Evolutionary conservation across 257 asterid genomes (phyloP).

Genomic region (Capsicum chinense): DNA sequence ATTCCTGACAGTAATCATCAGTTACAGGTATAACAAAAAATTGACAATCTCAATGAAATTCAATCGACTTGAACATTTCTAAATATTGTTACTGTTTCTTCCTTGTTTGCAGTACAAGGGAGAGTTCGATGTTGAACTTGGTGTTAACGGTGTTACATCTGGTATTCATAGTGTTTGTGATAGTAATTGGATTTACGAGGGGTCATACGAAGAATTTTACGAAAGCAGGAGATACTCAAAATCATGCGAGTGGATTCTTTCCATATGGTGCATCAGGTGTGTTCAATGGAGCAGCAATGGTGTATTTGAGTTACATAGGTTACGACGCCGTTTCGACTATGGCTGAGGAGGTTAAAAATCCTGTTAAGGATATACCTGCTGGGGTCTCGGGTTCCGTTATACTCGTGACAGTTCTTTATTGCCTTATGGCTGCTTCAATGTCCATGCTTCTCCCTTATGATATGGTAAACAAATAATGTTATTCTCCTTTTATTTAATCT

Average conservation of each 20-base stretch:
- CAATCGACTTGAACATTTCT: neutral
- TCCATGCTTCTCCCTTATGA: conserved; percentile 91
- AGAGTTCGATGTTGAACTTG: conserved; percentile 85
- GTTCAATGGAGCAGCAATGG: conserved; percentile 88
- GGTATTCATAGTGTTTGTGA: conserved; percentile 70
- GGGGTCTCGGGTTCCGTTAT: conserved; percentile 93
- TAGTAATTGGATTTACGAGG: conserved; percentile 73
- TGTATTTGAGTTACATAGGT: conserved; percentile 89
- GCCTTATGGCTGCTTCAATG: conserved; percentile 91
- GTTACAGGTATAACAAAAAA: conserved; percentile 63
- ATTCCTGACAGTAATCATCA: conserved; percentile 72
- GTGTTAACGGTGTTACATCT: conserved; percentile 75
- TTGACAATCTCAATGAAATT: neutral
- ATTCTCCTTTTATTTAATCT: no score
- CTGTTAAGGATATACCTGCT: conserved; percentile 79
- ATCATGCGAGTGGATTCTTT: conserved; percentile 64
- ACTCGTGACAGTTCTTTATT: conserved; percentile 79
- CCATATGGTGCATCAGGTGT: conserved; percentile 87
- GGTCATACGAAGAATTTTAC: conserved; percentile 72
- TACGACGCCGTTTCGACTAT: conserved; percentile 96
- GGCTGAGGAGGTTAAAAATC: conserved; percentile 90
- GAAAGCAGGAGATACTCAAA: conserved; percentile 55
- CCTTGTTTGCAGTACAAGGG: conserved; percentile 63
- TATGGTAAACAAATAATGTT: conserved; percentile 48
- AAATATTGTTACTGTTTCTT: neutral